A percentile compares a stretch with the other conserved stretches of the same genome.
Conservation (phyloP, 192 early-diverging fungal genomes). For the Backusella circina region DNA sequence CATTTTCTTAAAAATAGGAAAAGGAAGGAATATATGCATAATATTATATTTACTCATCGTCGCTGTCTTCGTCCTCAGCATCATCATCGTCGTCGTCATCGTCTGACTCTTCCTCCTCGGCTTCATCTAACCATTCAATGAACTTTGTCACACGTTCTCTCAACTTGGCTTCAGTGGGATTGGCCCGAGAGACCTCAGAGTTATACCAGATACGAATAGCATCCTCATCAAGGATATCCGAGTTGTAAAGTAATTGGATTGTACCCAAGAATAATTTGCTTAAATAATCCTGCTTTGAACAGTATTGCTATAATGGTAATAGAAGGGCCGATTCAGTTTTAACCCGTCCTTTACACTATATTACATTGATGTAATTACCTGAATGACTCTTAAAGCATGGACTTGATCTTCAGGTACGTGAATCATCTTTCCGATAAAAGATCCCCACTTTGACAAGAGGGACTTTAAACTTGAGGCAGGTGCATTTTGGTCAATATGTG, state of each 20-base stretch:
- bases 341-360: not conserved
- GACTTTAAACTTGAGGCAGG: constrained; percentile 35
- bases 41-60: not conserved
- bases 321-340: not conserved
- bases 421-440: constrained; percentile 64
- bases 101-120: constrained; percentile 64
- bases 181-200: constrained; percentile 40
- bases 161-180: constrained; percentile 39
- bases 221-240: constrained; percentile 82
- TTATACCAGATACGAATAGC: constrained; percentile 75
- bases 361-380: constrained; percentile 12
- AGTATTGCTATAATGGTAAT: constrained; percentile 45
- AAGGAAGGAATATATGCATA: not conserved
- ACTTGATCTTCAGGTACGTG: constrained; percentile 71
- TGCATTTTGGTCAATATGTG: constrained; percentile 52
- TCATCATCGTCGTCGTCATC: constrained; percentile 52
- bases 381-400: constrained; percentile 54
- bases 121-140: constrained; percentile 67
- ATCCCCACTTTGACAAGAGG: constrained; percentile 64
- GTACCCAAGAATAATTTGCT: constrained; percentile 57
- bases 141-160: constrained; percentile 60
- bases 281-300: constrained; percentile 38
- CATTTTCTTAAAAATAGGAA: not conserved
- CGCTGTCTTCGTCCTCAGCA: not conserved
- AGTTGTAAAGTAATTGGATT: constrained; percentile 68